Percentiles rank a stretch among this genome's conserved stretches.
These are phyloP conservation scores for Gossypium mustelinum DNA, from an alignment of 345 rosid genomes.

Conservation along the genomic window DNA sequence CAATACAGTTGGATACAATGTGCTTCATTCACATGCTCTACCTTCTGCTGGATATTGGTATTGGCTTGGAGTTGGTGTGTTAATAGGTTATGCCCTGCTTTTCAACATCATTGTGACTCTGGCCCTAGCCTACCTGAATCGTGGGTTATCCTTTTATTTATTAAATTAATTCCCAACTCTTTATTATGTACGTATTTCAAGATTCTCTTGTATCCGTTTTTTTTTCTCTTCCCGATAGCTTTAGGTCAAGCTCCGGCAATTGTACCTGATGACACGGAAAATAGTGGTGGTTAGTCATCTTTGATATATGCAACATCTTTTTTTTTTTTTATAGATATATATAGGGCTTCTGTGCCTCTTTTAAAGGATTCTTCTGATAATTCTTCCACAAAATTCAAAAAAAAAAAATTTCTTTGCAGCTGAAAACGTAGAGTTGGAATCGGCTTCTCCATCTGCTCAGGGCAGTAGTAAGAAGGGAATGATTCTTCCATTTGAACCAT, in stretches of 20 bases:
- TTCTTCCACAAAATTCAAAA: neutral
- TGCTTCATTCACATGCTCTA: constrained; percentile 50
- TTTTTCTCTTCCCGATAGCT: constrained; percentile 40
- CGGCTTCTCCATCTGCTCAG: constrained; percentile 18
- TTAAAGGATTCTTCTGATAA: neutral
- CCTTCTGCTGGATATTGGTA: constrained; percentile 60
- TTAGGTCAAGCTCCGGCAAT: constrained; percentile 44
- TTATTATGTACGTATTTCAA: neutral
- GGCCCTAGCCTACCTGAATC: constrained; percentile 73
- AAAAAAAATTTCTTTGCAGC: constrained; percentile 18
- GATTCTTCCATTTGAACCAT: constrained; percentile 92
- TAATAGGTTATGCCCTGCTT: constrained; percentile 51
- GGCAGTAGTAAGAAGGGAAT: constrained; percentile 59
- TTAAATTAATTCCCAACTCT: neutral
- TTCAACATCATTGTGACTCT: constrained; percentile 68
- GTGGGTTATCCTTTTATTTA: constrained; percentile 39
- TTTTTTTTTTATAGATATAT: neutral
- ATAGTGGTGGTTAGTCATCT: constrained; percentile 32
- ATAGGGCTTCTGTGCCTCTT: neutral
- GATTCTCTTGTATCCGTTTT: constrained; percentile 4
- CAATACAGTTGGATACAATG: constrained; percentile 53
- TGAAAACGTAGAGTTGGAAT: neutral
- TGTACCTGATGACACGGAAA: constrained; percentile 41
- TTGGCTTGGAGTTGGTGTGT: constrained; percentile 72
- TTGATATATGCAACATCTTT: neutral